These are phyloP conservation scores for Erucastrum elatum DNA, from an alignment of 345 rosid genomes.

Conservation along the genomic window DNA sequence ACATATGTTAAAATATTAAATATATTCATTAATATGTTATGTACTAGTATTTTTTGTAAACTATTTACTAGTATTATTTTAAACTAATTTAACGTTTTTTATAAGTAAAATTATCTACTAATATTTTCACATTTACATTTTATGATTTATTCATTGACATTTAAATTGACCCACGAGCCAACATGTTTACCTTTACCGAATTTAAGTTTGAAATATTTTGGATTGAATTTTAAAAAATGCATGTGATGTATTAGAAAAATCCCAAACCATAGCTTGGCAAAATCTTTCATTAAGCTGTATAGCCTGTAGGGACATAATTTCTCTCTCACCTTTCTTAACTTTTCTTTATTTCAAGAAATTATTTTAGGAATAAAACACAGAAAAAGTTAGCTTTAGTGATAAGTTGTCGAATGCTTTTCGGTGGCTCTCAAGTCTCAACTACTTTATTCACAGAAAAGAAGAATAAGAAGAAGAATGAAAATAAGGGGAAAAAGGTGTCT, in stretches of 20 bases:
- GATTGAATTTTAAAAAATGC: conserved; percentile 1
- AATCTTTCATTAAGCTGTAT: conserved; percentile 20
- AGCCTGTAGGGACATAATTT: conserved; percentile 22
- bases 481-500: conserved; percentile 43
- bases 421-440: conserved; percentile 67
- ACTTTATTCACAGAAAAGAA: conserved; percentile 37
- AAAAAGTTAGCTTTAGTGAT: conserved; percentile 67
- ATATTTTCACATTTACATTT: no score
- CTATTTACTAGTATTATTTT: no score
- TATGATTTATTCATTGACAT: conserved; percentile 4
- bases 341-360: conserved; percentile 20
- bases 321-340: neutral
- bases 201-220: neutral
- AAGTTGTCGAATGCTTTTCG: conserved; percentile 87
- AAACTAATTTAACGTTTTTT: no score
- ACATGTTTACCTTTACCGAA: conserved; percentile 20
- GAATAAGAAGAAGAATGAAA: conserved; percentile 31
- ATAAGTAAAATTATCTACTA: neutral
- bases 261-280: conserved; percentile 7
- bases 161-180: conserved; percentile 16
- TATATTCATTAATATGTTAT: neutral
- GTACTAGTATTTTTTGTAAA: no score
- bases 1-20: neutral
- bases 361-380: conserved; percentile 6
- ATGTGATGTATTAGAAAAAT: conserved; percentile 18